Percentiles rank a stretch among this genome's conserved stretches.
phyloP scores from a whole-genome alignment of 208 protist species.

The Chromosphaera perkinsii region DNA sequence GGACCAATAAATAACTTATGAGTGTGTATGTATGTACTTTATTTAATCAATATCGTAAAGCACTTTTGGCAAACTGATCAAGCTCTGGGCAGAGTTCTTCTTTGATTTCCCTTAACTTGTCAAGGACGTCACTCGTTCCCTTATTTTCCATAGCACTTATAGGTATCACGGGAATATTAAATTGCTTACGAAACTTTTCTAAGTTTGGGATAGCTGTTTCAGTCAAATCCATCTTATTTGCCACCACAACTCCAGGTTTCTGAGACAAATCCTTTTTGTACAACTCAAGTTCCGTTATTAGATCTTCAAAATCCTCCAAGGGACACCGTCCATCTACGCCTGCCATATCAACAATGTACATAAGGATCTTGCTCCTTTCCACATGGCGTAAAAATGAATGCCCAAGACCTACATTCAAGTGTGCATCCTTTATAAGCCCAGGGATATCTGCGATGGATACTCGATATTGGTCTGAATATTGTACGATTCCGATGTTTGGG shows the following conservation, averaged over 20 bases:
- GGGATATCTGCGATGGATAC: constrained; percentile 28
- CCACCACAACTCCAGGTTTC: constrained; percentile 9
- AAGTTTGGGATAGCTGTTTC: too few species aligned
- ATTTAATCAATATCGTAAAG: too few species aligned
- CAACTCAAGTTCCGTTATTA: constrained; percentile 9
- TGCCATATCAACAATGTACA: constrained; percentile 31
- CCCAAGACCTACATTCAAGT: constrained; percentile 53
- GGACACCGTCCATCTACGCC: neutral
- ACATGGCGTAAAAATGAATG: constrained; percentile 62
- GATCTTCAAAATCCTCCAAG: constrained; percentile 7
- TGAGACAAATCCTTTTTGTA: constrained; percentile 8
- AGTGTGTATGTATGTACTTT: too few species aligned
- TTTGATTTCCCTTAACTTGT: too few species aligned
- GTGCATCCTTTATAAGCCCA: constrained; percentile 55
- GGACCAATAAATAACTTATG: too few species aligned
- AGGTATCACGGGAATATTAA: too few species aligned
- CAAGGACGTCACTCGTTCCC: too few species aligned
- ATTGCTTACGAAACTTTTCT: too few species aligned
- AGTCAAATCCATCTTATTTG: constrained; percentile 26
- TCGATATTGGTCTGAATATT: constrained; percentile 17
- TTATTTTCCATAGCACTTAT: too few species aligned
- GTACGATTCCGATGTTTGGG: constrained; percentile 46
- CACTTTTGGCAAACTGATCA: too few species aligned
- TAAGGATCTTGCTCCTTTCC: constrained; percentile 49
- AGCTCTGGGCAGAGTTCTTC: too few species aligned